A percentile compares a stretch with the other conserved stretches of the same genome.
Conservation (phyloP, 2,329 filamentous ascomycete species). For the Ceratocystis ficicola region DNA sequence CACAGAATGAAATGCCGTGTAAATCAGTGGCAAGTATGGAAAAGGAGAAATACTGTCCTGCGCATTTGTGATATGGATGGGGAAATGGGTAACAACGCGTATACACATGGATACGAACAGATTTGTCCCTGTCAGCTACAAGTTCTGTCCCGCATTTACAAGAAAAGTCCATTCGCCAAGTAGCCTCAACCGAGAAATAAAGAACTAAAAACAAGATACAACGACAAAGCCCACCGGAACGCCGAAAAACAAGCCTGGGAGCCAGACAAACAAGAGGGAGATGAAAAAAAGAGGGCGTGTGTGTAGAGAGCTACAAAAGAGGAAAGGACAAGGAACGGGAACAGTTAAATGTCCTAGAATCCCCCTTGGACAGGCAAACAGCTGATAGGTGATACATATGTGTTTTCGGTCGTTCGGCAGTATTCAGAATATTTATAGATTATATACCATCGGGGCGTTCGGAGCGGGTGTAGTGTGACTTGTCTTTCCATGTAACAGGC, state of each 20-base stretch:
- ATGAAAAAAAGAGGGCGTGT: background rate
- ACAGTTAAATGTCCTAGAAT: background rate
- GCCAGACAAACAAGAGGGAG: background rate
- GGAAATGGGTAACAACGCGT: background rate
- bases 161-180: background rate
- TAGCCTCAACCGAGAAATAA: background rate
- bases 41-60: background rate
- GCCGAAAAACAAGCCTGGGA: background rate
- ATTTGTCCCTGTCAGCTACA: background rate
- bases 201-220: background rate
- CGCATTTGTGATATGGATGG: background rate
- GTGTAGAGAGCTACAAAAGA: background rate
- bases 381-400: background rate
- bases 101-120: background rate
- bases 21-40: too few species aligned
- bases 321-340: background rate
- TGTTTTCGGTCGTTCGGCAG: background rate
- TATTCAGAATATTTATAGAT: background rate
- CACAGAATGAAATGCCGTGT: too few species aligned
- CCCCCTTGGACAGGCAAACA: background rate
- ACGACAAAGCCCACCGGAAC: conserved; percentile 8
- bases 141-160: background rate
- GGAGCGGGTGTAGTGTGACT: background rate
- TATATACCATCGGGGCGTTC: background rate
- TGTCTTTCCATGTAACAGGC: background rate